A percentile compares a stretch with the other conserved stretches of the same genome.
phyloP scores from a whole-genome alignment of 768 basidiomycete genomes.

The Agrocybe pediades region DNA sequence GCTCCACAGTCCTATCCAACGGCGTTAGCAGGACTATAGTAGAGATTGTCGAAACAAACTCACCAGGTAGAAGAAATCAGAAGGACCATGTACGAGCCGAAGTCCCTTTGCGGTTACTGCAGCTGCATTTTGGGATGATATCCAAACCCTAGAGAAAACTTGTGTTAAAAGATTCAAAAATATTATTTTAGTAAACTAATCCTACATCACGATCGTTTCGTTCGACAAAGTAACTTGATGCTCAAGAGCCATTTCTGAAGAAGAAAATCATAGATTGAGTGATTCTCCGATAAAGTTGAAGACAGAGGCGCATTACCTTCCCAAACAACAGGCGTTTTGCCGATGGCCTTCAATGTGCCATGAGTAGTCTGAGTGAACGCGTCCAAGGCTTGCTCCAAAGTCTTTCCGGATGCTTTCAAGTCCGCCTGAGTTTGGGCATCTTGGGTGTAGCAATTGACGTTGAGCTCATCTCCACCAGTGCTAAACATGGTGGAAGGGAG shows the following conservation, averaged over 20 bases:
- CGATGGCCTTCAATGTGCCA: conserved; percentile 46
- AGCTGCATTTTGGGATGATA: conserved; percentile 59
- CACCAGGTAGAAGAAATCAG: conserved; percentile 77
- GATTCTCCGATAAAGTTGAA: not conserved
- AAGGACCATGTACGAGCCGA: conserved; percentile 66
- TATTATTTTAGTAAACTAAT: conserved; percentile 1
- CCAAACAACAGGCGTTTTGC: conserved; percentile 84
- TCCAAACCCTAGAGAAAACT: conserved; percentile 61
- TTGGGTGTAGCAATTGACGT: conserved; percentile 61
- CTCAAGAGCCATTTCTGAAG: conserved; percentile 65
- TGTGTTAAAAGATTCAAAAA: not conserved
- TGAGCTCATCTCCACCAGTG: conserved; percentile 85
- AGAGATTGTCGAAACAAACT: conserved; percentile 17
- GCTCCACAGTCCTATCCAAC: conserved; percentile 61
- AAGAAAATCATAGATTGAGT: conserved; percentile 29
- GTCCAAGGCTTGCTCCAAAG: conserved; percentile 64
- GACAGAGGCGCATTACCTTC: conserved; percentile 46
- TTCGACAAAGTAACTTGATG: conserved; percentile 51
- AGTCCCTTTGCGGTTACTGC: conserved; percentile 62
- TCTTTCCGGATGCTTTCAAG: conserved; percentile 49
- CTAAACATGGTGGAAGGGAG: conserved; percentile 66
- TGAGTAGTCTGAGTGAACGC: conserved; percentile 65
- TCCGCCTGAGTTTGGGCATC: conserved; percentile 62
- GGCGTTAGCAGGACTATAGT: not conserved
- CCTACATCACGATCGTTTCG: conserved; percentile 59